phyloP scores from a whole-genome alignment of 140 eudicot species.

The Stevia rebaudiana region DNA sequence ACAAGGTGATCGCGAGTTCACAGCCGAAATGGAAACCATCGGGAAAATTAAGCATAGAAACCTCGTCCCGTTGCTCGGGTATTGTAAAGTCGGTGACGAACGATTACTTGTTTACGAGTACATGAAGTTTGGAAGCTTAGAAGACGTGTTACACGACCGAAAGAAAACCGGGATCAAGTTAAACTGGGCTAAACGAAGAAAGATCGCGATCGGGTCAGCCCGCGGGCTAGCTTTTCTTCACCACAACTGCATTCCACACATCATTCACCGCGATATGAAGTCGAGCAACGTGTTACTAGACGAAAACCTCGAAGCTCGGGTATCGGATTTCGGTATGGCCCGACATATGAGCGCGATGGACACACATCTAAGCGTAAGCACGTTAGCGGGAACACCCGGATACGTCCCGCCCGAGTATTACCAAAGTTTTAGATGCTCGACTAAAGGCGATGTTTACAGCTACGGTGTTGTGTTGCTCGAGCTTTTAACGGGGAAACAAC shows the following conservation, averaged over 20 bases:
- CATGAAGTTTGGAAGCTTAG: slow-evolving; percentile 91
- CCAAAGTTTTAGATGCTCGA: slow-evolving; percentile 84
- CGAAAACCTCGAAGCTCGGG: slow-evolving; percentile 76
- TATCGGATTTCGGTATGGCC: slow-evolving; percentile 99
- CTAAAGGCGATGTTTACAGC: slow-evolving; percentile 94
- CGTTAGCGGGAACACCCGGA: slow-evolving; percentile 94
- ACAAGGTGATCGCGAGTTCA: slow-evolving; percentile 95
- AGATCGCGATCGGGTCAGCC: slow-evolving; percentile 90
- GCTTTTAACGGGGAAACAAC: slow-evolving; percentile 81
- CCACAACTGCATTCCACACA: slow-evolving; percentile 87
- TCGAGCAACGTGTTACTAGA: slow-evolving; percentile 88
- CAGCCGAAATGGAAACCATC: slow-evolving; percentile 96
- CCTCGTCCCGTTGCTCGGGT: slow-evolving; percentile 85
- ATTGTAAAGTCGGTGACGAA: slow-evolving; percentile 93
- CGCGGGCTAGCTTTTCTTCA: slow-evolving; percentile 89
- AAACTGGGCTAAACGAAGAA: slow-evolving; percentile 72
- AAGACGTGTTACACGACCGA: slow-evolving; percentile 75
- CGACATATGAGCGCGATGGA: slow-evolving; percentile 85
- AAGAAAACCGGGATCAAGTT: slow-evolving; percentile 58
- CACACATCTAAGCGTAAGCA: slow-evolving; percentile 94
- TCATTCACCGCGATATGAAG: slow-evolving; percentile 94
- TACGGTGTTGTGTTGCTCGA: slow-evolving; percentile 90
- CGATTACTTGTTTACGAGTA: slow-evolving; percentile 87
- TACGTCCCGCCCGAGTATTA: slow-evolving; percentile 97
- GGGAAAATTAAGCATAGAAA: slow-evolving; percentile 88